Conservation (phyloP, 192 early-diverging fungal species). For the Coemansia sp. region DNA sequence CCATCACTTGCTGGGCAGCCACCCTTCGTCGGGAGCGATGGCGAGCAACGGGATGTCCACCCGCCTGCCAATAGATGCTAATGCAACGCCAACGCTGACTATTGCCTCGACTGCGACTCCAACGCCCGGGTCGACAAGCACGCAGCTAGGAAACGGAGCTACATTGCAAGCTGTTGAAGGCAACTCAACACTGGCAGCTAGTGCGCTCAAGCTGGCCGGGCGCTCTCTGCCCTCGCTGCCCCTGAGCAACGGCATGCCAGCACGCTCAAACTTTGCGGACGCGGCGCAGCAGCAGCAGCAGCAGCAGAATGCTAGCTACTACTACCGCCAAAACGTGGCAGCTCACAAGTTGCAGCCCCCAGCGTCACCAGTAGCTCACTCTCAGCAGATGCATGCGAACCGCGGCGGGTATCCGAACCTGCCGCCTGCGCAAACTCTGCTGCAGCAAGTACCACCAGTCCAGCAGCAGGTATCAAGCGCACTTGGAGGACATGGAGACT, state of each 20-base stretch:
- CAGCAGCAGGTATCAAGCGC: constrained; percentile 12
- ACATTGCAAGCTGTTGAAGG: constrained; percentile 41
- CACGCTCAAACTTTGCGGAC: constrained; percentile 31
- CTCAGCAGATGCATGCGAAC: constrained; percentile 17
- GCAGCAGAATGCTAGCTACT: constrained; percentile 14
- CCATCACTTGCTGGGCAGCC: constrained; percentile 21
- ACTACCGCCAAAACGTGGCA: constrained; percentile 13
- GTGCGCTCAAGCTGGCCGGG: constrained; percentile 35
- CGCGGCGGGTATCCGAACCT: constrained; percentile 32
- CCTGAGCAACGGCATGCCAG: constrained; percentile 22
- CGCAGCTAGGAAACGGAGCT: constrained; percentile 26
- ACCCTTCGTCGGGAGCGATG: not conserved
- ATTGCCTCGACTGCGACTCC: constrained; percentile 53
- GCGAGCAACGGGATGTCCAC: constrained; percentile 1
- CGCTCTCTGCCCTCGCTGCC: constrained; percentile 50
- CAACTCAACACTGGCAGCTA: constrained; percentile 13
- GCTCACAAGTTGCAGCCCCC: constrained; percentile 16
- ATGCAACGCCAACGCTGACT: constrained; percentile 48
- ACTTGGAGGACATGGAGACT: constrained; percentile 11
- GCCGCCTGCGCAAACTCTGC: constrained; percentile 50
- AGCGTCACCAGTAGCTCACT: constrained; percentile 20
- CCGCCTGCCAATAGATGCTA: constrained; percentile 42
- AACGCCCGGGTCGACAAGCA: constrained; percentile 42
- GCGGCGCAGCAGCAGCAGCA: constrained; percentile 20
- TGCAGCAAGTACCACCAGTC: constrained; percentile 43